Base-by-base conservation (phyloP, 1,284 basidiomycete genomes). In the Fomes fomentarius region DNA sequence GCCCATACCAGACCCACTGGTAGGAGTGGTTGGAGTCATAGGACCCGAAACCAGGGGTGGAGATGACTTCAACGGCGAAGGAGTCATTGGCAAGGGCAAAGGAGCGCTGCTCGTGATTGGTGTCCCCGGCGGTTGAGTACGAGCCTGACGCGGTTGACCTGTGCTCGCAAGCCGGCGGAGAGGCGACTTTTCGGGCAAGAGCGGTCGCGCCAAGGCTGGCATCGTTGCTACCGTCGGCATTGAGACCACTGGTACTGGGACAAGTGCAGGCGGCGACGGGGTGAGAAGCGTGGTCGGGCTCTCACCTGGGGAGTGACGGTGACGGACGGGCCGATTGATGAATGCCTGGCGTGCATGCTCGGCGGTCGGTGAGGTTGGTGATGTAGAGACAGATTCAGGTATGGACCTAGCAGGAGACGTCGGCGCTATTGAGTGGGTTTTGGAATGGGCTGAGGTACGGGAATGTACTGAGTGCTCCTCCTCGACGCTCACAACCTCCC, bases 321-420 rank as follows among this genome's bases (percentile, higher is more conserved):
- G 61, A 4, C 63, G 56, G 8, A 67, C 58, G 3, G 65, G 63
- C 19, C 65, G 52, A 39, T 65, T 66, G 12, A 66, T 43, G 54
- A 71, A 66, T 9, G 61, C 60, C 22, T 47, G 47, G 44, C 54
- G 59, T 4, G 52, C 35, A 24, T 47, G 45, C 35, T 52, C 54
- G 19, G 59, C 41, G 35, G 50, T 54, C 7, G 59, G 51, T 5
- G 55, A 53, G 17, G 45, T 49, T 14, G 47, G 37, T 2, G 57
- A 56, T 8, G 42, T 19, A 10, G 52, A 12, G 4, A 25, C 3
- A 17, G 47, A 38, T 22, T 60, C 58, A 2, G 42, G 25, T 6
- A 39, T 52, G 11, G 44, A 53, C 21, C 50, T 49, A 15, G 53
- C 43, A 26, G 55, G 55, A 15, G 59, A 57, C 0, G 44, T 59